These are phyloP conservation scores for Eutypa lata DNA, from an alignment of 2,329 filamentous ascomycete species.

Conservation along the genomic window DNA sequence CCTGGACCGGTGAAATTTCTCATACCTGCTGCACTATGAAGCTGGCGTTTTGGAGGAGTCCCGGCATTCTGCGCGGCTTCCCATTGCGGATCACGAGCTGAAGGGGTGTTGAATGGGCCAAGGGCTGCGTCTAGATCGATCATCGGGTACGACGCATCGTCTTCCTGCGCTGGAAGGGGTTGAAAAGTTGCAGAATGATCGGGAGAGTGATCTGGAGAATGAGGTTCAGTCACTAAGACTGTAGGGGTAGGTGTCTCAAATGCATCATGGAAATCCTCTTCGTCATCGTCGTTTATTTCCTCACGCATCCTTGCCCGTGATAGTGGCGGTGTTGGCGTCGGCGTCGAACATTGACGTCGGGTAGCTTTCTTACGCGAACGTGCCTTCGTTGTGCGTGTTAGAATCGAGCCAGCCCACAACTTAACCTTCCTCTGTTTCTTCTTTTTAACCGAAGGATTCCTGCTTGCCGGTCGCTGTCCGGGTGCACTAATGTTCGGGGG, in stretches of 20 bases:
- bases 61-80: constrained; percentile 62
- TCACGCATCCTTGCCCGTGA: constrained; percentile 27
- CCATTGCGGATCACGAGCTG: constrained; percentile 61
- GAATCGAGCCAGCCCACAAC: constrained; percentile 65
- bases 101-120: constrained; percentile 84
- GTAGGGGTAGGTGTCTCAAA: constrained; percentile 30
- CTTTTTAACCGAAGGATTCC: constrained; percentile 37
- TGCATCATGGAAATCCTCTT: constrained; percentile 20
- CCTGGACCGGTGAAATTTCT: constrained; percentile 66
- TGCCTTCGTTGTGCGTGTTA: constrained; percentile 59
- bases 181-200: constrained; percentile 36
- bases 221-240: constrained; percentile 40
- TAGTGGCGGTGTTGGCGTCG: constrained; percentile 47
- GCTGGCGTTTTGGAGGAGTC: constrained; percentile 58
- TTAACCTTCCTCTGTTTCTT: constrained; percentile 74
- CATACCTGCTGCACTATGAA: constrained; percentile 75
- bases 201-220: constrained; percentile 22
- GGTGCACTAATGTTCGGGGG: constrained; percentile 24
- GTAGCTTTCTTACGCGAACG: constrained; percentile 40
- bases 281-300: constrained; percentile 22
- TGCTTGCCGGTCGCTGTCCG: constrained; percentile 15
- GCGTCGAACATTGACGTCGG: constrained; percentile 43
- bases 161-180: constrained; percentile 38
- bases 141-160: constrained; percentile 71
- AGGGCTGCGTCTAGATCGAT: constrained; percentile 94